These are phyloP conservation scores for Lonicera japonica DNA, from an alignment of 129 eudicot species.

Conservation along the genomic window DNA sequence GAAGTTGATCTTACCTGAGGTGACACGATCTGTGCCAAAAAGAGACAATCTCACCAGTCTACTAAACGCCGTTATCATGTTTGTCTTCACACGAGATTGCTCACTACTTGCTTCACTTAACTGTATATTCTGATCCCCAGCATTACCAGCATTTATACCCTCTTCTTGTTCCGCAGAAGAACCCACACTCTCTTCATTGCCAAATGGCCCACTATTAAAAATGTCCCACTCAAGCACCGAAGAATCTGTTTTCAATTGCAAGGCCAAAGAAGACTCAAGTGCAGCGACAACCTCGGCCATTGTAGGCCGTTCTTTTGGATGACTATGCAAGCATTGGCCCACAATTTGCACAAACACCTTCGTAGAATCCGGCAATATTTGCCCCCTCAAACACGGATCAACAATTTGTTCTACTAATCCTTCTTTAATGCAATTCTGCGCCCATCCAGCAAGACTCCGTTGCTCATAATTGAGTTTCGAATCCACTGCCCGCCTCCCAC, in stretches of 20 bases:
- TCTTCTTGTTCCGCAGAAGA: not conserved
- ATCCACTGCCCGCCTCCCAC: constrained; percentile 42
- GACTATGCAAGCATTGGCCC: constrained; percentile 25
- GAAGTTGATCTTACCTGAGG: not conserved
- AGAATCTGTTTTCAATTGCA: constrained; percentile 15
- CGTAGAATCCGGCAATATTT: constrained; percentile 19
- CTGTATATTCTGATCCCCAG: not conserved
- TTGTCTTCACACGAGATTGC: not conserved
- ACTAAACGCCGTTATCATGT: not conserved
- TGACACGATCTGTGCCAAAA: not conserved
- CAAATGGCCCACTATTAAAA: not conserved
- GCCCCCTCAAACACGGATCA: constrained; percentile 17
- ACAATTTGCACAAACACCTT: constrained; percentile 15
- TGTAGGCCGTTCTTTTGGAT: constrained; percentile 30
- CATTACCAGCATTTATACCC: not conserved
- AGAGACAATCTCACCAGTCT: not conserved
- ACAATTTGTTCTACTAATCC: constrained; percentile 22
- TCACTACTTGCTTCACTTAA: not conserved
- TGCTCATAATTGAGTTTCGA: constrained; percentile 20
- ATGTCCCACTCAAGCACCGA: not conserved
- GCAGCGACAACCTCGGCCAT: constrained; percentile 30
- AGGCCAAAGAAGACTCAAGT: constrained; percentile 21
- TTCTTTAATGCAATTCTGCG: constrained; percentile 21
- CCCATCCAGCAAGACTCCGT: constrained; percentile 28
- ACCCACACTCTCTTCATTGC: not conserved